Evolutionary conservation across 192 early-diverging fungal genomes (phyloP).

Genomic region (Backusella mclennaniae): DNA sequence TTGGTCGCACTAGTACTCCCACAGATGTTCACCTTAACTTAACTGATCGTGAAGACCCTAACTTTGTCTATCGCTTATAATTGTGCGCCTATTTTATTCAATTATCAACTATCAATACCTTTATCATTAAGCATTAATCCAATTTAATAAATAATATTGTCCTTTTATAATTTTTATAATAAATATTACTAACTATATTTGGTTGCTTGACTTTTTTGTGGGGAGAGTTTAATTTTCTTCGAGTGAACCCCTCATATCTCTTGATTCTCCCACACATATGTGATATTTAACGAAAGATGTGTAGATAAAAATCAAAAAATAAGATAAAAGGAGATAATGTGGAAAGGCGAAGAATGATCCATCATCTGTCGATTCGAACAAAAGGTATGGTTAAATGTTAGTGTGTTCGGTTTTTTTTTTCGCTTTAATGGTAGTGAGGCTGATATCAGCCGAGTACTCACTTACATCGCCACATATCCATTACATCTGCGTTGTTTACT

Average conservation of each 20-base stretch:
- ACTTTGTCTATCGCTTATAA: slow-evolving; percentile 11
- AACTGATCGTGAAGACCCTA: slow-evolving; percentile 6
- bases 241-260: background rate
- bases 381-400: too few relatives aligned
- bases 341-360: too few relatives aligned
- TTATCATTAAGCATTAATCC: background rate
- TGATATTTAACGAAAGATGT: too few relatives aligned
- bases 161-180: background rate
- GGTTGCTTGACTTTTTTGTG: background rate
- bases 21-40: slow-evolving; percentile 8
- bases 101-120: background rate
- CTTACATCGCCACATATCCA: too few relatives aligned
- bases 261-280: background rate
- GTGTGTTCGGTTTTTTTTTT: too few relatives aligned
- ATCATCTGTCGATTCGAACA: too few relatives aligned
- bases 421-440: too few relatives aligned
- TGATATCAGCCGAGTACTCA: too few relatives aligned
- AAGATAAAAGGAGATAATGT: too few relatives aligned
- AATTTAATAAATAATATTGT: background rate
- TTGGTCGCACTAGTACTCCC: background rate
- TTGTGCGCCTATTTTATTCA: background rate
- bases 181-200: background rate
- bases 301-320: too few relatives aligned
- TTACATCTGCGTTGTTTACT: too few relatives aligned
- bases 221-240: background rate